These are phyloP conservation scores for Dryas integrifolia DNA, from an alignment of 331 rosid species.

Conservation along the genomic window DNA sequence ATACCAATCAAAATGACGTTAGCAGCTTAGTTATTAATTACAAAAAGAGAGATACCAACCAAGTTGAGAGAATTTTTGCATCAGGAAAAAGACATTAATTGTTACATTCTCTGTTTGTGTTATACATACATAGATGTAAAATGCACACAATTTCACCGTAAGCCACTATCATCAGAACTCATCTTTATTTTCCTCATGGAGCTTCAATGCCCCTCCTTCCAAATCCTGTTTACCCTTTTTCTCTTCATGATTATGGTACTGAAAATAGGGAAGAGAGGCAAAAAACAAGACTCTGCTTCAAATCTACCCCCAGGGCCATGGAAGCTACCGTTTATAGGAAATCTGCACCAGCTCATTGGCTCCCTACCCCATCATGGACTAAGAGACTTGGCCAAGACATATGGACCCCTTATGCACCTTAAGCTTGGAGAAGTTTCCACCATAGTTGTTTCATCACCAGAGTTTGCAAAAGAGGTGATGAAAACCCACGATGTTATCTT, in stretches of 20 bases:
- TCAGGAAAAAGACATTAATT: no score
- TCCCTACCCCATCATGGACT: constrained; percentile 23
- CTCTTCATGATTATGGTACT: constrained; percentile 13
- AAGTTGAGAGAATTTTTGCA: no score
- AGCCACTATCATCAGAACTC: no score
- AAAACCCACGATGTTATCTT: constrained; percentile 42
- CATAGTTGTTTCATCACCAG: constrained; percentile 38
- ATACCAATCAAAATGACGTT: no score
- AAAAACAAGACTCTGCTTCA: background rate
- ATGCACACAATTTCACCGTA: no score
- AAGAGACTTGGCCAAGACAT: constrained; percentile 32
- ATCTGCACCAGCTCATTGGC: constrained; percentile 24
- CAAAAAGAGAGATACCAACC: no score
- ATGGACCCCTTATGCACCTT: constrained; percentile 46
- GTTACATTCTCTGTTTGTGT: no score
- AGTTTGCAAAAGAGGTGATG: constrained; percentile 39
- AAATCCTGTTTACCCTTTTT: constrained; percentile 12
- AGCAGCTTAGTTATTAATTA: no score
- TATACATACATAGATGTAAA: no score
- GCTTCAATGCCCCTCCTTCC: constrained; percentile 2
- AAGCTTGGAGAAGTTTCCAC: constrained; percentile 41
- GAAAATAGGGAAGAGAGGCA: background rate
- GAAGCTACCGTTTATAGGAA: constrained; percentile 30
- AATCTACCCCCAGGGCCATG: constrained; percentile 30
- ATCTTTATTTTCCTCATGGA: constrained; percentile 11